phyloP scores from a whole-genome alignment of 1,139 yeast species.

The Yamadazyma taylorii region DNA sequence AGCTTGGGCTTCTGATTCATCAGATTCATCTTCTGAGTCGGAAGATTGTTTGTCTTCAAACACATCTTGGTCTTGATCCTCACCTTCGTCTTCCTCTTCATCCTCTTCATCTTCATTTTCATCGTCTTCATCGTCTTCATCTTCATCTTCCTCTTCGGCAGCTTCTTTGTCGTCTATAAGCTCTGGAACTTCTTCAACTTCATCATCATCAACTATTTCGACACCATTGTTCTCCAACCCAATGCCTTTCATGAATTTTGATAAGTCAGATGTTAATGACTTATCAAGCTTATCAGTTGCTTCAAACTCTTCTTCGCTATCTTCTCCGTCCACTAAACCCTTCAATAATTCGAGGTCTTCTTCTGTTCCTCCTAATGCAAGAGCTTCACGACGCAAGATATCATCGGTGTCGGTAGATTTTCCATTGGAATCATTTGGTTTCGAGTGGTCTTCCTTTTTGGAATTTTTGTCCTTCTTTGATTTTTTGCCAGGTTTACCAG shows the following conservation, averaged over 20 bases:
- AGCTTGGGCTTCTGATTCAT: constrained; percentile 19
- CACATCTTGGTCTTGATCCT: constrained; percentile 11
- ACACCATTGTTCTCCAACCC: constrained; percentile 54
- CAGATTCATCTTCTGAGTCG: constrained; percentile 18
- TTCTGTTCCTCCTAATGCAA: constrained; percentile 66
- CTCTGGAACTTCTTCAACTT: constrained; percentile 29
- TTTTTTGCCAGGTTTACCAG: constrained; percentile 13
- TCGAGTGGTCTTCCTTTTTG: constrained; percentile 18
- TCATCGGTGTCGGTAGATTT: constrained; percentile 26
- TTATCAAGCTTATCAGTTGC: constrained; percentile 41
- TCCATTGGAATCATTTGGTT: constrained; percentile 17
- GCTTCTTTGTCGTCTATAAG: constrained; percentile 27
- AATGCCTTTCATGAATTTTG: constrained; percentile 64
- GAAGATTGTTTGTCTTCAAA: constrained; percentile 17
- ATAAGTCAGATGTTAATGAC: constrained; percentile 56
- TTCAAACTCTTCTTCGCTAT: constrained; percentile 63
- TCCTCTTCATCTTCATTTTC: constrained; percentile 18
- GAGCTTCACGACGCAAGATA: constrained; percentile 64
- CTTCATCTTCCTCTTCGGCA: constrained; percentile 26
- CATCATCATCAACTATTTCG: constrained; percentile 32
- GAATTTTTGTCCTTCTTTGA: constrained; percentile 1
- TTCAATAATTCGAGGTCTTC: constrained; percentile 58
- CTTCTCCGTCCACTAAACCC: constrained; percentile 54
- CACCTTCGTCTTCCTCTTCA: constrained; percentile 16
- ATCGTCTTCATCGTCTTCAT: constrained; percentile 16